Percentiles rank a stretch among this genome's conserved stretches.
Evolutionary conservation across 768 basidiomycete species (phyloP).

Genomic region (Tulasnella sp.): DNA sequence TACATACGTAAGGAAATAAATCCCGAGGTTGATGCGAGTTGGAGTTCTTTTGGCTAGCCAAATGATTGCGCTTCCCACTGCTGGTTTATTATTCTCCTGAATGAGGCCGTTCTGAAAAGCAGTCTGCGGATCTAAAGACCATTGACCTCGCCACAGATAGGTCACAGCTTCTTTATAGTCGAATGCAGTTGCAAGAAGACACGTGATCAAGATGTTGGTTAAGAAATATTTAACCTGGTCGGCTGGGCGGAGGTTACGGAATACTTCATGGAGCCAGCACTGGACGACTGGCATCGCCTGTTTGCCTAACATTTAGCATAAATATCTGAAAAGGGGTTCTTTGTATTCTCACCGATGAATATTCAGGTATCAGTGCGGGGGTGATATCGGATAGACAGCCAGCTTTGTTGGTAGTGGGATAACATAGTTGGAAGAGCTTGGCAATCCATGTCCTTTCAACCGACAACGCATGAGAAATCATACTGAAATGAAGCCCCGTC

Average conservation of each 20-base stretch:
- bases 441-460: not conserved
- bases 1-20: no score
- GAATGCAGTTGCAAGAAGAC: not conserved
- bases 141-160: no score
- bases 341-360: not conserved
- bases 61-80: no score
- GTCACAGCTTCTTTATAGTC: not conserved
- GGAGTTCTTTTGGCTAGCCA: no score
- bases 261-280: constrained; percentile 8
- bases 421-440: not conserved
- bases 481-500: no score
- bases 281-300: not conserved
- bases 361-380: not conserved
- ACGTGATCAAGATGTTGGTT: not conserved
- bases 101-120: no score
- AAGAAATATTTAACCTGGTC: not conserved
- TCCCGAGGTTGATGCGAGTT: no score
- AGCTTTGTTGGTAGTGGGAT: not conserved
- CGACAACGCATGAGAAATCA: not conserved
- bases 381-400: not conserved
- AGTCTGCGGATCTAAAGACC: no score
- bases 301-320: not conserved
- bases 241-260: not conserved
- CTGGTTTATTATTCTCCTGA: not conserved
- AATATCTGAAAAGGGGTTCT: no score